Conservation (phyloP, 352 stramenopile genomes). For the Pythium aquatile region DNA sequence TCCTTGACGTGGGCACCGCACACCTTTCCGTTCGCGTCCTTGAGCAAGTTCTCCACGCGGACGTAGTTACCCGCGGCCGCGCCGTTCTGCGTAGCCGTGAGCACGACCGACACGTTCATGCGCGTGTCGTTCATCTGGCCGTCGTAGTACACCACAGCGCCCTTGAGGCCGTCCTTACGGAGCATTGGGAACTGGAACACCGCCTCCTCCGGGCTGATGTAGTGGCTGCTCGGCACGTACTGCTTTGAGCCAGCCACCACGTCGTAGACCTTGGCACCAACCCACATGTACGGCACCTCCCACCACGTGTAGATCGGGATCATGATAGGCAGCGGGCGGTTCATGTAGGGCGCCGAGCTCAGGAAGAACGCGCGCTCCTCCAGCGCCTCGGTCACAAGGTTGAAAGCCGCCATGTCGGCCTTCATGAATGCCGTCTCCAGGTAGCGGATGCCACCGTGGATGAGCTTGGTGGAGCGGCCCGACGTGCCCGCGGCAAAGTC, state of each 20-base stretch:
- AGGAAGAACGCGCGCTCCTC: constrained; percentile 93
- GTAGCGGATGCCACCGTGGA: constrained; percentile 95
- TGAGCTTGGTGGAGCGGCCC: constrained; percentile 93
- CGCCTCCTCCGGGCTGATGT: constrained; percentile 90
- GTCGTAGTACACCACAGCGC: constrained; percentile 90
- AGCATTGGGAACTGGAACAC: constrained; percentile 95
- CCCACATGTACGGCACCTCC: constrained; percentile 95
- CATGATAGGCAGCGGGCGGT: constrained; percentile 93
- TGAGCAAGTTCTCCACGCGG: constrained; percentile 81
- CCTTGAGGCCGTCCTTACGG: constrained; percentile 89
- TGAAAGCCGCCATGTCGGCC: constrained; percentile 86
- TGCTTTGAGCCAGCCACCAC: constrained; percentile 87
- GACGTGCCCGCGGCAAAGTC: constrained; percentile 94
- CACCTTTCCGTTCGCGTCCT: constrained; percentile 85
- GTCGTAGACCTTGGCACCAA: constrained; percentile 92
- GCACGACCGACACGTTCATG: constrained; percentile 93
- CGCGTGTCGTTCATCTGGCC: constrained; percentile 95
- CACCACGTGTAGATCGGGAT: constrained; percentile 96
- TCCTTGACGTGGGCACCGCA: constrained; percentile 89
- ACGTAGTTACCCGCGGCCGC: constrained; percentile 92
- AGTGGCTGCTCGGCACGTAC: constrained; percentile 87
- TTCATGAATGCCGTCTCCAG: constrained; percentile 95
- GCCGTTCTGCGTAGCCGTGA: constrained; percentile 93
- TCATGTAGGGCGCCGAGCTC: constrained; percentile 93
- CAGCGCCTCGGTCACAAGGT: constrained; percentile 92